phyloP scores from a whole-genome alignment of 441 rosid genomes.

The Eutrema salsugineum region DNA sequence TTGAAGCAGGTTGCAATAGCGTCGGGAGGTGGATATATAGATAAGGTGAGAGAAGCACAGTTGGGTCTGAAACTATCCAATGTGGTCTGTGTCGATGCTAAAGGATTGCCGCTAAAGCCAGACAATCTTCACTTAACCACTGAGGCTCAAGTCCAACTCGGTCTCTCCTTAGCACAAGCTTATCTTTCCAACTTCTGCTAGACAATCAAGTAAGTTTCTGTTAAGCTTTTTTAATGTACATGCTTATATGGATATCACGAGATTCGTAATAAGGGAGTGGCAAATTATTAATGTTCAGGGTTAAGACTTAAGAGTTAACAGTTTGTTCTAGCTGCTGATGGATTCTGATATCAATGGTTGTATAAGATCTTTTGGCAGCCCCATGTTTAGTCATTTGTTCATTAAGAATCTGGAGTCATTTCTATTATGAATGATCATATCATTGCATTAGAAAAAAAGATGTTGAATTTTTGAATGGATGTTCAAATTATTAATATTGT shows the following conservation, averaged over 20 bases:
- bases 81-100: slow-evolving; percentile 75
- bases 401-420: background rate
- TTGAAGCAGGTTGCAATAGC: slow-evolving; percentile 63
- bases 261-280: background rate
- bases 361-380: background rate
- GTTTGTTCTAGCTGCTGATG: background rate
- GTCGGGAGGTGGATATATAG: slow-evolving; percentile 63
- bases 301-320: no score
- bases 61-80: slow-evolving; percentile 47
- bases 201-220: slow-evolving; percentile 6
- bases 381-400: background rate
- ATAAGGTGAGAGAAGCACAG: slow-evolving; percentile 77
- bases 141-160: slow-evolving; percentile 60
- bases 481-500: background rate
- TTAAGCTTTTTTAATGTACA: background rate
- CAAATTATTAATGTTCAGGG: background rate
- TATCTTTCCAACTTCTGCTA: slow-evolving; percentile 51
- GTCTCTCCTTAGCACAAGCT: slow-evolving; percentile 64
- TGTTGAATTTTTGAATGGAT: background rate
- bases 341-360: background rate
- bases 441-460: background rate
- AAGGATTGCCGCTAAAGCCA: slow-evolving; percentile 56
- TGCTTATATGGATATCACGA: background rate
- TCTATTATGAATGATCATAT: background rate
- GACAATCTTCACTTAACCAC: slow-evolving; percentile 83